These are phyloP conservation scores for Closterium sp. DNA, from an alignment of 139 green algal genomes.

Conservation along the genomic window DNA sequence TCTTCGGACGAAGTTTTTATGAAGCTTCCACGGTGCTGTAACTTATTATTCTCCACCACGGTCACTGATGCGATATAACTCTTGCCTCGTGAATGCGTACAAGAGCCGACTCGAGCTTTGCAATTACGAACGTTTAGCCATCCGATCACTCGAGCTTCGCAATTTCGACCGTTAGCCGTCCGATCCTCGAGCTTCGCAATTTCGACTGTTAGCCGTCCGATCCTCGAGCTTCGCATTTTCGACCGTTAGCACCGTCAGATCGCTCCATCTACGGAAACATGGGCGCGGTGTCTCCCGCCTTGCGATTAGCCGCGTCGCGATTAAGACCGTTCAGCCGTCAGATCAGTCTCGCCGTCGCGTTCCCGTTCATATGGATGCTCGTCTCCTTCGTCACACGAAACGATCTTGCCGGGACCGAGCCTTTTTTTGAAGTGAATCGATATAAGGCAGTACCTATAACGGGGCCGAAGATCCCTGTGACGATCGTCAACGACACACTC, in stretches of 20 bases:
- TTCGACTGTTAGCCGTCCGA: no score
- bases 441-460: not conserved
- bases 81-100: no score
- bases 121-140: no score
- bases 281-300: not conserved
- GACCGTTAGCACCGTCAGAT: no score
- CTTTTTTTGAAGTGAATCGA: not conserved
- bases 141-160: no score
- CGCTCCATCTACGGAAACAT: not conserved
- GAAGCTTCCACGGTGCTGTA: not conserved
- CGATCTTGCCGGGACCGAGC: not conserved
- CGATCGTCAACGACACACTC: not conserved
- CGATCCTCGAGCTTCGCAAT: no score
- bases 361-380: not conserved
- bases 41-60: not conserved
- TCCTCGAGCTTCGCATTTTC: no score
- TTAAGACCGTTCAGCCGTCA: not conserved
- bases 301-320: not conserved
- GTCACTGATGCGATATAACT: not conserved
- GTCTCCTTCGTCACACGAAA: not conserved
- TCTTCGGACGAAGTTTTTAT: not conserved
- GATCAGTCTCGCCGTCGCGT: not conserved
- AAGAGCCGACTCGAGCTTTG: not conserved
- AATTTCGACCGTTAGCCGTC: no score
- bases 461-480: not conserved